Conservation (phyloP, 345 rosid species). For the Alliaria petiolata region DNA sequence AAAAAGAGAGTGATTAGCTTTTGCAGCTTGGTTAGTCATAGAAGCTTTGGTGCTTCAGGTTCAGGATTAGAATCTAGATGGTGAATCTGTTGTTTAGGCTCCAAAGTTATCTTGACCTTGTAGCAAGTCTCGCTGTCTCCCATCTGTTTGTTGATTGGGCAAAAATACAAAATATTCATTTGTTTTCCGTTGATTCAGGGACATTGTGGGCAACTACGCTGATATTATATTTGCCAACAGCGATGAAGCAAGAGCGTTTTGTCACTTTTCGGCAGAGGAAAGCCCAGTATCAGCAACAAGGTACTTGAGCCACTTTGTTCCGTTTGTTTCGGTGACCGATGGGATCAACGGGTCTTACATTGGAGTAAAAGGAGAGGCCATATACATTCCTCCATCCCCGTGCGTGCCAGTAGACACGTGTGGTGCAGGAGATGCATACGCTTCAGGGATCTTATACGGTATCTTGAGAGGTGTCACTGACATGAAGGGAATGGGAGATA, state of each 20-base stretch:
- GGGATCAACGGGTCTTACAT: constrained; percentile 86
- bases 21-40: constrained; percentile 5
- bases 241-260: constrained; percentile 83
- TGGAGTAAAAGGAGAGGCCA: constrained; percentile 94
- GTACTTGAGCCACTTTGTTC: constrained; percentile 90
- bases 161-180: too few relatives aligned
- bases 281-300: constrained; percentile 71
- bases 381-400: constrained; percentile 79
- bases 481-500: constrained; percentile 71
- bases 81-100: neutral
- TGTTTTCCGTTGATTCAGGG: constrained; percentile 45
- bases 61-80: neutral
- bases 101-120: neutral
- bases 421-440: constrained; percentile 95
- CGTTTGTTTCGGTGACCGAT: constrained; percentile 81
- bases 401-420: constrained; percentile 82
- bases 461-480: constrained; percentile 68
- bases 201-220: constrained; percentile 73
- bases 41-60: neutral
- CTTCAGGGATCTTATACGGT: constrained; percentile 85
- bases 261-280: constrained; percentile 69
- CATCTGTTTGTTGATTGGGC: neutral
- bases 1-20: neutral
- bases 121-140: neutral
- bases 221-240: constrained; percentile 83